Conservation (phyloP, 116 monocot species). For the Iris pallida region DNA sequence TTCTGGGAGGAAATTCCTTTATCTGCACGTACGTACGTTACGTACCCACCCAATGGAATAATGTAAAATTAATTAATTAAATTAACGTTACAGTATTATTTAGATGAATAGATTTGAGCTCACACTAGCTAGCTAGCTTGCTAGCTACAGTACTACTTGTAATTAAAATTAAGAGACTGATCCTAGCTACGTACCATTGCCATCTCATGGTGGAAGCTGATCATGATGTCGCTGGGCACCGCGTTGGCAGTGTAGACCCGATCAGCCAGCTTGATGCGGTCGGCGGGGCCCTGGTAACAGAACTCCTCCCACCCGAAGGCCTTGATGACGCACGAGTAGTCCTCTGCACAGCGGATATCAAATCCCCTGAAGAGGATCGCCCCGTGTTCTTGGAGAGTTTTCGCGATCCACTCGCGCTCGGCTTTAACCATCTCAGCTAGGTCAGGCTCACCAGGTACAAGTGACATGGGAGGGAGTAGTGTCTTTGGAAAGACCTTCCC, state of each 20-base stretch:
- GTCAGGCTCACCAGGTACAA: background rate
- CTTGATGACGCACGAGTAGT: slow-evolving; percentile 20
- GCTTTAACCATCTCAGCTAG: slow-evolving; percentile 8
- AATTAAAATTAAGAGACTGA: too few relatives aligned
- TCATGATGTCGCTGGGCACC: background rate
- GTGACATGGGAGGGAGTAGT: slow-evolving; percentile 7
- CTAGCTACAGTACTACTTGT: too few relatives aligned
- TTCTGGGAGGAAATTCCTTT: background rate
- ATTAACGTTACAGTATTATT: too few relatives aligned
- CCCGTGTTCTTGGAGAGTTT: slow-evolving; percentile 15
- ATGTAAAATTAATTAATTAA: too few relatives aligned
- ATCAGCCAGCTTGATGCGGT: slow-evolving; percentile 5
- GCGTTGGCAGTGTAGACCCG: slow-evolving; percentile 13
- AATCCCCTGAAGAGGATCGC: slow-evolving; percentile 38
- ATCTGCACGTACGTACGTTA: too few relatives aligned
- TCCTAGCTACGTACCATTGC: too few relatives aligned
- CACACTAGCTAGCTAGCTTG: too few relatives aligned
- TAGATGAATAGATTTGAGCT: too few relatives aligned
- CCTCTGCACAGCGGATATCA: slow-evolving; percentile 12
- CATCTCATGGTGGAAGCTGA: slow-evolving; percentile 24
- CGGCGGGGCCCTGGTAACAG: slow-evolving; percentile 16
- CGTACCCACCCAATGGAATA: too few relatives aligned
- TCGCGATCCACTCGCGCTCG: slow-evolving; percentile 1
- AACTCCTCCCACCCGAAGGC: slow-evolving; percentile 35
- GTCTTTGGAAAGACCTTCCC: slow-evolving; percentile 29